Base-by-base conservation (phyloP, 2,329 filamentous ascomycete species). In the Aspergillus intermedius region DNA sequence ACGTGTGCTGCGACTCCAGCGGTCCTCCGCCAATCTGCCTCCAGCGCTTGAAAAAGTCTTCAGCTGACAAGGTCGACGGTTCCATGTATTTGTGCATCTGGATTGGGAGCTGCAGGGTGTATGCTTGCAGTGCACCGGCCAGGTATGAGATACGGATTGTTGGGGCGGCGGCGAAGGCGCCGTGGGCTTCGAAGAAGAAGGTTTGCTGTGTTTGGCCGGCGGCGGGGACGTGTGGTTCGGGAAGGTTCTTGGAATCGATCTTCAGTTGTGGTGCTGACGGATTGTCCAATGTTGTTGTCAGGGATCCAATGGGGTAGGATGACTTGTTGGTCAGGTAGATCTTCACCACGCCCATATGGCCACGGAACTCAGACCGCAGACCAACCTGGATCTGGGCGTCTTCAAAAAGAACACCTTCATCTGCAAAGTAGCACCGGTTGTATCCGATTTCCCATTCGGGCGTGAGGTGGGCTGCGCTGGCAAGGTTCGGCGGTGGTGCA, bases 41-140 rank as follows among this genome's bases (percentile, higher is more conserved):
- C 93, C 93, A 98, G 45, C 94, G 80, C 77, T 94, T 96, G 80
- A 98, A 98, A 72, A 97, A 98, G 65, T 98, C 93, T 46, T 98
- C 93, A 0, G 86, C 83, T 5, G 81, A 81, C 35, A 98, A 76
- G 49, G 93, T 86, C 0, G 93, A 91, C 0, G 88, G 82, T 54
- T 96, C 91, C 90, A 97, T 96, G 64, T 95, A 98, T 67, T 96
- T 95, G 71, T 97, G 91, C 47, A 91, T 81, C 0, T 88, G 76
- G 3, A 98, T 81, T 0, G 93, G 93, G 4, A 98, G 77, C 67
- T 94, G 91, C 37, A 98, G 75, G 0, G 93, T 98, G 35, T 97
- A 76, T 1, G 89, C 91, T 69, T 98, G 93, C 49, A 98, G 74
- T 2, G 93, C 88, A 53, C 93, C 94, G 0, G 93, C 91, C 42